Conservation (phyloP, 129 eudicot genomes). For the Sambucus nigra region DNA sequence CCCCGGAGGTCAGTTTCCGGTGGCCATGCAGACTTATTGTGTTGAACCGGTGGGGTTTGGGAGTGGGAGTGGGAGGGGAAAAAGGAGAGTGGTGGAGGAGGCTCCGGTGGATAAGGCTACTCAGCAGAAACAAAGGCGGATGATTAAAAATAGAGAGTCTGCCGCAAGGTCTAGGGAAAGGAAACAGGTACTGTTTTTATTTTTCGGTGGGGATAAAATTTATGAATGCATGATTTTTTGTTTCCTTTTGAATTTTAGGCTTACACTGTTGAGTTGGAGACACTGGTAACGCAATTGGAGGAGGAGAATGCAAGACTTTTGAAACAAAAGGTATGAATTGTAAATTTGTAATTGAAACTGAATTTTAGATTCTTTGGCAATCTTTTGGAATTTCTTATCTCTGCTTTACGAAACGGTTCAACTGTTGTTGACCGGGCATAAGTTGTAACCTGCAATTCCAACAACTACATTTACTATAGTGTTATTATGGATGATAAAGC, state of each 20-base stretch:
- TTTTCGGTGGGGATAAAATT: background rate
- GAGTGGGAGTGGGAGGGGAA: constrained; percentile 44
- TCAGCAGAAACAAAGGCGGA: constrained; percentile 83
- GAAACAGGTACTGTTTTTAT: constrained; percentile 41
- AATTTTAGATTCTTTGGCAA: no score
- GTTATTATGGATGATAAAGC: background rate
- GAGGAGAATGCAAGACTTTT: constrained; percentile 69
- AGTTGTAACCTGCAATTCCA: no score
- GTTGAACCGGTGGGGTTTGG: constrained; percentile 40
- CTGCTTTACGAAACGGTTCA: no score
- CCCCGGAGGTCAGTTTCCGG: constrained; percentile 21
- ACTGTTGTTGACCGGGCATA: no score
- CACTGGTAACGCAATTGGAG: constrained; percentile 69
- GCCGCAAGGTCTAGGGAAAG: constrained; percentile 86
- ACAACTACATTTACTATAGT: background rate
- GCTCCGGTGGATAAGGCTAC: constrained; percentile 71
- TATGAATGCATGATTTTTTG: constrained; percentile 1
- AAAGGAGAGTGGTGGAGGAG: constrained; percentile 64
- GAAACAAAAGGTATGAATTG: constrained; percentile 53
- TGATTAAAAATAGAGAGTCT: constrained; percentile 84
- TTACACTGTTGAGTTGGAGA: constrained; percentile 73
- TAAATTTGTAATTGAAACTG: background rate
- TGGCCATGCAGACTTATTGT: constrained; percentile 26
- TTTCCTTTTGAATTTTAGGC: constrained; percentile 20
- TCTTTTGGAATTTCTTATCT: no score